These are phyloP conservation scores for Megacollybia marginata DNA, from an alignment of 768 basidiomycete species.

Conservation along the genomic window DNA sequence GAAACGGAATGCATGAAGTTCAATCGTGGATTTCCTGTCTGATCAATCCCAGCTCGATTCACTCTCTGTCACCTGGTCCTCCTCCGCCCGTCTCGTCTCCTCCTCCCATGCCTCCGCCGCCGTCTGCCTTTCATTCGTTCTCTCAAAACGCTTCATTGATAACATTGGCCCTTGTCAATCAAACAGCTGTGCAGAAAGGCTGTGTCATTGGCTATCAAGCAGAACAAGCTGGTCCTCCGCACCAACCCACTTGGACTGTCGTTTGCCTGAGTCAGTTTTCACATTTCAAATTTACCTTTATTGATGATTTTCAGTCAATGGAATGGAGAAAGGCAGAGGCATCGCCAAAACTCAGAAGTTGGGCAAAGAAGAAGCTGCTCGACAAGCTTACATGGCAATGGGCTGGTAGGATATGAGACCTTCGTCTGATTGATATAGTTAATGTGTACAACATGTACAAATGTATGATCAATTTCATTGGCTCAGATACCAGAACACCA, in stretches of 20 bases:
- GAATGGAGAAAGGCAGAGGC: slow-evolving; percentile 39
- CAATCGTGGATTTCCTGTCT: slow-evolving; percentile 33
- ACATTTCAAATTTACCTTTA: neutral
- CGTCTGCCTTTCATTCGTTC: slow-evolving; percentile 16
- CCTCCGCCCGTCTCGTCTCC: slow-evolving; percentile 14
- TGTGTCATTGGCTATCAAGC: slow-evolving; percentile 38
- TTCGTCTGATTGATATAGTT: neutral
- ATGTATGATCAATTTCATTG: slow-evolving; percentile 6
- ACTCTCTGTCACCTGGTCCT: slow-evolving; percentile 2
- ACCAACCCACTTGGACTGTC: slow-evolving; percentile 52
- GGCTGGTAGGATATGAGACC: slow-evolving; percentile 37
- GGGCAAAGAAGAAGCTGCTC: slow-evolving; percentile 67
- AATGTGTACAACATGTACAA: neutral
- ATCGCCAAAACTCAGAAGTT: slow-evolving; percentile 51
- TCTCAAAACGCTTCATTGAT: slow-evolving; percentile 13
- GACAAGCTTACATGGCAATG: slow-evolving; percentile 43
- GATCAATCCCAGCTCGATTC: slow-evolving; percentile 19
- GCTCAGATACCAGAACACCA: slow-evolving; percentile 47
- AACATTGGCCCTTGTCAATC: slow-evolving; percentile 42
- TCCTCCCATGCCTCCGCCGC: slow-evolving; percentile 10
- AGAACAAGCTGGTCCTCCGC: slow-evolving; percentile 40
- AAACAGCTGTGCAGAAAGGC: slow-evolving; percentile 43
- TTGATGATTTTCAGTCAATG: slow-evolving; percentile 35
- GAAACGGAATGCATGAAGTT: slow-evolving; percentile 27
- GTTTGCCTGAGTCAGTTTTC: slow-evolving; percentile 40